Conservation (phyloP, 1,139 yeast genomes). For the Lodderomyces orthopsilosis region DNA sequence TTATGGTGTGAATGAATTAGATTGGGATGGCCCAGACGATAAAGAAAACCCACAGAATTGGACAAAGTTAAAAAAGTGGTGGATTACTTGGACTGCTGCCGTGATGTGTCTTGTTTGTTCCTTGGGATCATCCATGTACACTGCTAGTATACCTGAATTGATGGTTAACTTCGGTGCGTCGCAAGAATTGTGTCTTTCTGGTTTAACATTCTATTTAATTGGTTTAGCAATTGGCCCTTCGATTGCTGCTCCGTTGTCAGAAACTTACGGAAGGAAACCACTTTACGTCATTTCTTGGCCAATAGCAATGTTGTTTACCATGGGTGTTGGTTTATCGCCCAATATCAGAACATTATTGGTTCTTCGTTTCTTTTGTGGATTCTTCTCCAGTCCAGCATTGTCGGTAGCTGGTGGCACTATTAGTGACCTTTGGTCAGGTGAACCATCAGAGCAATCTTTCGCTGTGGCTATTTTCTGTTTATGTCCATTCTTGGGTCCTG, state of each 20-base stretch:
- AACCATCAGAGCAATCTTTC: conserved; percentile 57
- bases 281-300: conserved; percentile 63
- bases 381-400: conserved; percentile 79
- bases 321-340: conserved; percentile 69
- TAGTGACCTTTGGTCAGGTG: conserved; percentile 61
- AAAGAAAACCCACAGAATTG: conserved; percentile 64
- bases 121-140: conserved; percentile 68
- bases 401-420: conserved; percentile 87
- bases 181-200: conserved; percentile 59
- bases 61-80: conserved; percentile 63
- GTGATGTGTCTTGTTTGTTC: conserved; percentile 63
- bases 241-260: conserved; percentile 75
- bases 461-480: conserved; percentile 71
- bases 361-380: conserved; percentile 75
- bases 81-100: conserved; percentile 61
- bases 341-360: conserved; percentile 61
- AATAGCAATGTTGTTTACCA: conserved; percentile 65
- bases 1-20: conserved; percentile 28
- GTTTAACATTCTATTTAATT: conserved; percentile 65
- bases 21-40: conserved; percentile 64
- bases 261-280: conserved; percentile 66
- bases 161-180: conserved; percentile 44
- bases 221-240: conserved; percentile 76
- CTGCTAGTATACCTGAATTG: conserved; percentile 58
- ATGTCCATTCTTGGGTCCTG: conserved; percentile 78